Percentiles rank a stretch among this genome's conserved stretches.
Evolutionary conservation across 2,329 filamentous ascomycete species (phyloP).

Genomic region (Arachnopeziza araneosa): DNA sequence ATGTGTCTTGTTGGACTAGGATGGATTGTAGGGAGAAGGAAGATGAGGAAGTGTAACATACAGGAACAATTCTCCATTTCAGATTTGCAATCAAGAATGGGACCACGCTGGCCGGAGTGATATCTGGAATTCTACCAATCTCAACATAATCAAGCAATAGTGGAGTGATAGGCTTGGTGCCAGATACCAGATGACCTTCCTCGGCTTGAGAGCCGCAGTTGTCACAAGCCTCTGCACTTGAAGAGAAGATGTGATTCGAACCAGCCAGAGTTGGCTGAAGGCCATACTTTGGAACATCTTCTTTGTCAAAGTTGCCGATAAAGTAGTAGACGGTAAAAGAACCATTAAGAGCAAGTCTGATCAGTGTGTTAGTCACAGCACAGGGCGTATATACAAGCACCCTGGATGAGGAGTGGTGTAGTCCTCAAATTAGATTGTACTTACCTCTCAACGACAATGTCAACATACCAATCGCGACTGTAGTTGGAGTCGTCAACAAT

Average conservation of each 20-base stretch:
- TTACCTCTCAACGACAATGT: constrained; percentile 5
- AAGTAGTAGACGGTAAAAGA: constrained; percentile 8
- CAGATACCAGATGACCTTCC: constrained; percentile 2
- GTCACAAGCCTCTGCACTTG: constrained; percentile 1
- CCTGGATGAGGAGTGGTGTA: no score
- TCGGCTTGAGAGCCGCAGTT: constrained; percentile 4
- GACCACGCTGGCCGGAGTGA: constrained; percentile 3
- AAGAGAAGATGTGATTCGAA: constrained; percentile 4
- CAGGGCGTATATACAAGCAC: no score
- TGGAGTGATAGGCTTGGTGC: constrained; percentile 4
- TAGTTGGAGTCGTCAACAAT: constrained; percentile 4
- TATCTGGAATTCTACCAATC: neutral
- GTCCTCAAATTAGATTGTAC: neutral
- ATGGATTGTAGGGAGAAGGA: no score
- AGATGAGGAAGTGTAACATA: no score
- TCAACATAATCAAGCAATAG: constrained; percentile 6
- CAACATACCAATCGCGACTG: constrained; percentile 5
- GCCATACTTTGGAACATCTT: no score
- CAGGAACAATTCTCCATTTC: constrained; percentile 3
- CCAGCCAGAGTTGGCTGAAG: constrained; percentile 4
- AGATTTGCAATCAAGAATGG: constrained; percentile 7
- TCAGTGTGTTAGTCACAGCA: neutral
- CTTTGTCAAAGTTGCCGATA: neutral
- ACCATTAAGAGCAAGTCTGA: constrained; percentile 3
- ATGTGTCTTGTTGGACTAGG: no score